A percentile compares a stretch with the other conserved stretches of the same genome.
Conservation (phyloP, 805 yeast genomes). For the Ogataea saltuana region DNA sequence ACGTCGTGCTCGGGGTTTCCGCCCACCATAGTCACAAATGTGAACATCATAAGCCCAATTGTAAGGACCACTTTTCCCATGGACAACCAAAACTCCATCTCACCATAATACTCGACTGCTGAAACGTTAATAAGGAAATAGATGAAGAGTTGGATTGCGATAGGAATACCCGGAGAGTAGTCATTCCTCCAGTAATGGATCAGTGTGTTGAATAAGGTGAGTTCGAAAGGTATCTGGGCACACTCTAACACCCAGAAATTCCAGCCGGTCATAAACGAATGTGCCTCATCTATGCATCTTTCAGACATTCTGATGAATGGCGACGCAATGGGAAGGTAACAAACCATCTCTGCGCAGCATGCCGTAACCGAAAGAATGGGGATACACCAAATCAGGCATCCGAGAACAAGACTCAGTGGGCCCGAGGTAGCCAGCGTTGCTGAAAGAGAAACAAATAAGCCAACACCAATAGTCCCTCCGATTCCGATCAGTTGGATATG, state of each 20-base stretch:
- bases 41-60: constrained; percentile 45
- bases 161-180: constrained; percentile 47
- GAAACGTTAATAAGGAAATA: constrained; percentile 45
- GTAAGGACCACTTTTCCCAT: constrained; percentile 45
- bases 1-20: constrained; percentile 49
- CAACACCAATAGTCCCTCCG: constrained; percentile 53
- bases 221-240: constrained; percentile 51
- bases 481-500: constrained; percentile 51
- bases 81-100: constrained; percentile 48
- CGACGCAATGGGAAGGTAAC: constrained; percentile 48
- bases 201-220: constrained; percentile 47
- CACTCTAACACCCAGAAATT: constrained; percentile 50
- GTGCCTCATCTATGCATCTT: constrained; percentile 46
- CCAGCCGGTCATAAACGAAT: constrained; percentile 50
- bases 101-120: constrained; percentile 49
- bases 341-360: constrained; percentile 48
- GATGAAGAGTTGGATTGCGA: constrained; percentile 42
- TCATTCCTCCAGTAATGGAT: constrained; percentile 51
- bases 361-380: constrained; percentile 44
- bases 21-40: constrained; percentile 51
- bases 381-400: constrained; percentile 42
- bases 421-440: constrained; percentile 42
- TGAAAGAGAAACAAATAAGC: constrained; percentile 45
- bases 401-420: constrained; percentile 43
- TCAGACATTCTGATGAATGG: constrained; percentile 50